Evolutionary conservation across 352 stramenopile genomes (phyloP).

Genomic region (Phytopythium sindhum): DNA sequence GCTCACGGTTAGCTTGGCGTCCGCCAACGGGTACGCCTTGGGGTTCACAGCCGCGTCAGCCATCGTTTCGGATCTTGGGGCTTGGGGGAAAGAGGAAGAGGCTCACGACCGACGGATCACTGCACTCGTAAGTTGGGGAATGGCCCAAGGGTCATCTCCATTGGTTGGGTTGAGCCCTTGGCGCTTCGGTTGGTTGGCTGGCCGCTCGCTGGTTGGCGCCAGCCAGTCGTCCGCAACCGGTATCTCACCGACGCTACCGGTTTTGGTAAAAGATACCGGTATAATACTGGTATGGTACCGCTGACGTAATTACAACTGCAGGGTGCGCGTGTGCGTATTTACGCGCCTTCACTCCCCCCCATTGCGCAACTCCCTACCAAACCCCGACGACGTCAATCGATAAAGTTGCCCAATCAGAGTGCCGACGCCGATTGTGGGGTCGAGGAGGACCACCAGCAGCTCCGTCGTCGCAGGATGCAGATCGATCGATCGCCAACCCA

Average conservation of each 20-base stretch:
- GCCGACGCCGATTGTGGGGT: background rate
- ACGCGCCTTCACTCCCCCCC: background rate
- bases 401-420: background rate
- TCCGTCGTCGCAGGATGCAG: background rate
- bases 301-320: background rate
- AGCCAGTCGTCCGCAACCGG: slow-evolving; percentile 1
- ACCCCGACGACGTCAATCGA: background rate
- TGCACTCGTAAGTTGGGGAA: slow-evolving; percentile 45
- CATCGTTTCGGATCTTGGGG: slow-evolving; percentile 33
- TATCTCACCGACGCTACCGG: background rate
- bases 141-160: slow-evolving; percentile 2
- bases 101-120: slow-evolving; percentile 90
- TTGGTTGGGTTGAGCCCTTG: background rate
- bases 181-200: slow-evolving; percentile 6
- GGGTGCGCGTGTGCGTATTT: slow-evolving; percentile 1
- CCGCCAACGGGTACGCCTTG: slow-evolving; percentile 97
- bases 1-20: slow-evolving; percentile 97
- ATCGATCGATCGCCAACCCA: background rate
- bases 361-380: background rate
- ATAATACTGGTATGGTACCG: background rate
- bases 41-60: slow-evolving; percentile 85
- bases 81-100: slow-evolving; percentile 25
- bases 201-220: background rate
- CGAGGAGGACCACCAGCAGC: slow-evolving; percentile 2
- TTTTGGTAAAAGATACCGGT: background rate